Conservation (phyloP, 306 rosid species). For the Crataegus laevigata region DNA sequence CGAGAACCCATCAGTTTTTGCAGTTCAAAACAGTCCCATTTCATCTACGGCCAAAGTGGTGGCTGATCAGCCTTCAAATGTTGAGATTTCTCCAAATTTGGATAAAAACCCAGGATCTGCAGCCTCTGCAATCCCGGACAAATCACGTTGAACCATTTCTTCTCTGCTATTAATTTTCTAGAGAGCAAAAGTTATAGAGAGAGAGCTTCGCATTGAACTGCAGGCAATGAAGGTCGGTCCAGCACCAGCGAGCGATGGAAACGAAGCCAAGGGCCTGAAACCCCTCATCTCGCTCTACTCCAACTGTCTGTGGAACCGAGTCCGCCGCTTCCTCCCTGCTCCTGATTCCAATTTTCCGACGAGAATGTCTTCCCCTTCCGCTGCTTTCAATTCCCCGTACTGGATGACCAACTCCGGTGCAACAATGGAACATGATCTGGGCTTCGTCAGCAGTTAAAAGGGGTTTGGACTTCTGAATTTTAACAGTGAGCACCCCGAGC, state of each 20-base stretch:
- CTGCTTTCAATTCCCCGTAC: no score
- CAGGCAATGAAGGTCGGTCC: background rate
- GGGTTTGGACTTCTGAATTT: no score
- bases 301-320: constrained; percentile 38
- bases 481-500: no score
- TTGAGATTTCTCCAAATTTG: no score
- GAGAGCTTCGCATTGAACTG: background rate
- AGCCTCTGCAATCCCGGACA: constrained; percentile 19
- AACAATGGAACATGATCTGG: no score
- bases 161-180: background rate
- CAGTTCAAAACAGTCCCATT: constrained; percentile 46
- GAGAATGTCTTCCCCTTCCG: constrained; percentile 66
- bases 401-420: no score
- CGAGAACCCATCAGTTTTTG: constrained; percentile 45
- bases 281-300: constrained; percentile 33
- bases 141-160: constrained; percentile 27
- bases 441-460: no score
- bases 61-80: constrained; percentile 42
- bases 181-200: background rate
- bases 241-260: background rate
- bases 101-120: no score
- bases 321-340: constrained; percentile 31
- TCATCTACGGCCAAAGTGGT: constrained; percentile 31
- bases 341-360: constrained; percentile 32
- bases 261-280: constrained; percentile 14